Evolutionary conservation across 2,329 filamentous ascomycete species (phyloP).

Genomic region (Paraphaeosphaeria sporulosa): DNA sequence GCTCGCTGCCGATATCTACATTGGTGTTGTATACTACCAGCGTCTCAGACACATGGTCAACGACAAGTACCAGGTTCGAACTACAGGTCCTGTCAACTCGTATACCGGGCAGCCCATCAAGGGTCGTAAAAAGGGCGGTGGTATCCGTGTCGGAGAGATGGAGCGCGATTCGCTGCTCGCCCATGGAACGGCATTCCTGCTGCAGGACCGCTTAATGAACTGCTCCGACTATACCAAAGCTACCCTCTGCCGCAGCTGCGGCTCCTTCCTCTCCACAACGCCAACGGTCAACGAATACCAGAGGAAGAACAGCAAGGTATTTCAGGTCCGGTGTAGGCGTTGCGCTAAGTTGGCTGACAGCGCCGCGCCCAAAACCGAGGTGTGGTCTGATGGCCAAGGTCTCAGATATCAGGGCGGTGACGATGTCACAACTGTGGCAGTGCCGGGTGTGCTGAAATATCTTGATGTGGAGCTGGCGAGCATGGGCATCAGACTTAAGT

Average conservation of each 20-base stretch:
- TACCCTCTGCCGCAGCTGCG: slow-evolving; percentile 89
- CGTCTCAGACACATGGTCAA: slow-evolving; percentile 99
- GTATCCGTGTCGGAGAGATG: slow-evolving; percentile 99
- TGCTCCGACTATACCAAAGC: slow-evolving; percentile 92
- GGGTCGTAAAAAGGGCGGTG: slow-evolving; percentile 92
- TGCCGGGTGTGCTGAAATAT: slow-evolving; percentile 91
- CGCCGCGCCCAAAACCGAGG: slow-evolving; percentile 67
- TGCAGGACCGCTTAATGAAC: slow-evolving; percentile 96
- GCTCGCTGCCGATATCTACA: slow-evolving; percentile 92
- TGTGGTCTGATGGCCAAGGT: slow-evolving; percentile 91
- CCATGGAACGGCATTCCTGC: slow-evolving; percentile 91
- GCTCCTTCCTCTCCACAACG: slow-evolving; percentile 88
- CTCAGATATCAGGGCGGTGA: slow-evolving; percentile 86
- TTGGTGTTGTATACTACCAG: slow-evolving; percentile 98
- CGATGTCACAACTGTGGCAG: slow-evolving; percentile 88
- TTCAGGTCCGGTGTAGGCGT: slow-evolving; percentile 79
- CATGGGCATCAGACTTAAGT: slow-evolving; percentile 96
- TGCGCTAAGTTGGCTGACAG: slow-evolving; percentile 68
- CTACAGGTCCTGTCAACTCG: slow-evolving; percentile 88
- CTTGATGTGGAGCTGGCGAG: slow-evolving; percentile 93
- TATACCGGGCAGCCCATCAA: slow-evolving; percentile 97
- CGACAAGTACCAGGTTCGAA: slow-evolving; percentile 98
- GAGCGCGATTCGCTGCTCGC: slow-evolving; percentile 94
- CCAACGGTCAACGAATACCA: slow-evolving; percentile 69
- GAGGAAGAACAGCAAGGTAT: slow-evolving; percentile 68